Conservation (phyloP, 1,284 basidiomycete genomes). For the Dichomitus squalens region DNA sequence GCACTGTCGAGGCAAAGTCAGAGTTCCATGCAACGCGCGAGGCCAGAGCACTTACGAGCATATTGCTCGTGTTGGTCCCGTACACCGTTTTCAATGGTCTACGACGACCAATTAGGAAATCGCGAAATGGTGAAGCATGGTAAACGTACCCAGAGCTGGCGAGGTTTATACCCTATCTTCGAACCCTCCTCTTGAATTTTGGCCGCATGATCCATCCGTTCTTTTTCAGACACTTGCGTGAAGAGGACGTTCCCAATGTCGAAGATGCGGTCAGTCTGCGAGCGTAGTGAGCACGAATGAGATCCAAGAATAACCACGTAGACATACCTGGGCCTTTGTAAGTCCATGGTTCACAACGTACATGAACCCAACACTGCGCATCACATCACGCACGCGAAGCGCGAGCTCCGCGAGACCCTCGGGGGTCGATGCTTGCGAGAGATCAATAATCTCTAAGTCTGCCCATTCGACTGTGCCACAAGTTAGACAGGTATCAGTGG, state of each 20-base stretch:
- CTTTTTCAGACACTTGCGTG: slow-evolving; percentile 50
- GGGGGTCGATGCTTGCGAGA: no score
- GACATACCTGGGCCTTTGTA: no score
- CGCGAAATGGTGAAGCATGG: not conserved
- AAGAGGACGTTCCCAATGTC: slow-evolving; percentile 68
- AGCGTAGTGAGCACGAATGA: not conserved
- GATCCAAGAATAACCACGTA: no score
- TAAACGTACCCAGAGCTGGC: slow-evolving; percentile 52
- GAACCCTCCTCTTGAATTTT: slow-evolving; percentile 50
- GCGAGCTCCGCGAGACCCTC: no score
- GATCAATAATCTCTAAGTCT: no score
- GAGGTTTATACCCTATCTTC: slow-evolving; percentile 62
- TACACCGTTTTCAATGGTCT: slow-evolving; percentile 53
- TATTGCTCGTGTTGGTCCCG: slow-evolving; percentile 62
- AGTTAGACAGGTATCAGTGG: no score
- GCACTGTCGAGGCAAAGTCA: slow-evolving; percentile 30
- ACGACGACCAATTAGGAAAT: no score
- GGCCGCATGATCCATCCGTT: slow-evolving; percentile 54
- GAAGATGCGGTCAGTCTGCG: slow-evolving; percentile 49
- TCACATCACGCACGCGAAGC: no score
- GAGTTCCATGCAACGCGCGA: not conserved
- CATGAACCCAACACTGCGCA: no score
- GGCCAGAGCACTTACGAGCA: slow-evolving; percentile 41
- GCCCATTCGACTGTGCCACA: no score
- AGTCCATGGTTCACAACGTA: no score